Base-by-base conservation (phyloP, 2,329 filamentous ascomycete species). In the Bipolaris oryzae region DNA sequence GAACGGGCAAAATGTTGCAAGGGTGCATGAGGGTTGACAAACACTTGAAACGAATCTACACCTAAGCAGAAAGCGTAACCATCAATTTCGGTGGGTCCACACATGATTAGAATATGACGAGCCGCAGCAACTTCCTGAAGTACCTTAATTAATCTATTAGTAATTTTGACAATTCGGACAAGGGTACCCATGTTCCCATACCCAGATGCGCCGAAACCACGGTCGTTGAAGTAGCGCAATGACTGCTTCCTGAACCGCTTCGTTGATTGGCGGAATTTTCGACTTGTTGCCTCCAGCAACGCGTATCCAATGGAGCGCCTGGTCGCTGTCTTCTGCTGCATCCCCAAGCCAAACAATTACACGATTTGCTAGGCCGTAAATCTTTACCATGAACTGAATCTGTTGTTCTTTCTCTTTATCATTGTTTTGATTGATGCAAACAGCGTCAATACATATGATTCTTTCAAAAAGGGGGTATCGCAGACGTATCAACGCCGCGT, bases 201-300 rank as follows among this genome's bases (percentile, higher is more conserved):
- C 59, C 63, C 60, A 67, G 37, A 67, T 64, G 28, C 60, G 61
- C 51, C 55, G 57, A 50, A 67, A 67, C 61, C 63, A 67, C 18
- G 51, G 50, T 48, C 61, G 52, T 52, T 58, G 39, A 46, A 67
- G 48, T 21, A 64, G 51, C 28, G 43, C 52, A 43, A 58, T 25
- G 39, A 62, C 43, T 41, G 61, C 53, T 56, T 59, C 35, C 56
- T 60, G 49, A 33, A 54, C 21, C 37, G 13, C 31, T 52, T 46
- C 47, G 28, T 39, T 39, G 34, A 50, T 42, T 25, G 25, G 23
- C 48, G 48, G 52, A 38, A 16, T 37, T 42, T 21, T 31, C 11
- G 41, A 21, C 31, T 37, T 55, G 28, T 55, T 44, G 37, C 28
- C 43, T 38, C 44, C 53, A 41, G 55, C 55, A 59, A 37, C 16